Conservation (phyloP, 345 rosid species). For the Zanthoxylum bungeanum region DNA sequence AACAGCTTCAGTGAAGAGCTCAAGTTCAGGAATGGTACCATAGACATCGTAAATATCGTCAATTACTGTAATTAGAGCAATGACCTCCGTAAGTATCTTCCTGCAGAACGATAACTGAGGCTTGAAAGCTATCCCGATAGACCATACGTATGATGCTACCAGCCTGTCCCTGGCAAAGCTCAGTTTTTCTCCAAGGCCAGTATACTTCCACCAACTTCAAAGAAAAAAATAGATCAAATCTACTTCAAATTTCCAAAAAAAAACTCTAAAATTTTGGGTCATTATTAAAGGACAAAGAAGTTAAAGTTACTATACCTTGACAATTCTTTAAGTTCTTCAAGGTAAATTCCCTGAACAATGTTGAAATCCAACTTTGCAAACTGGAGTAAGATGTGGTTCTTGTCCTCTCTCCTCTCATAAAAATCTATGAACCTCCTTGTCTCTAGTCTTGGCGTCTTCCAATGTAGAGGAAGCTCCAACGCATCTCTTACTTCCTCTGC, state of each 20-base stretch:
- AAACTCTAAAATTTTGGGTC: too few relatives aligned
- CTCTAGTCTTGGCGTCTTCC: conserved; percentile 6
- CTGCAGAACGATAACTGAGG: conserved; percentile 14
- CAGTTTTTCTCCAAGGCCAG: conserved; percentile 10
- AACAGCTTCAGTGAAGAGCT: conserved; percentile 22
- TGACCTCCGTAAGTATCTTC: conserved; percentile 2
- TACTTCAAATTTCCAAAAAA: too few relatives aligned
- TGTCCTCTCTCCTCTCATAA: conserved; percentile 4
- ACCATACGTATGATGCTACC: conserved; percentile 12
- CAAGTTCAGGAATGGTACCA: conserved; percentile 21
- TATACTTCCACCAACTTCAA: conserved; percentile 25
- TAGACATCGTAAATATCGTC: conserved; percentile 17
- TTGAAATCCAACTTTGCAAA: conserved; percentile 22
- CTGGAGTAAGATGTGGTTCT: conserved; percentile 13
- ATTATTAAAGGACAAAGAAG: too few relatives aligned
- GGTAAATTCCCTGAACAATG: conserved; percentile 13
- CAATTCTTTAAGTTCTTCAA: conserved; percentile 13
- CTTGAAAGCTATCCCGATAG: conserved; percentile 6
- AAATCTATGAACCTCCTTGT: conserved; percentile 22
- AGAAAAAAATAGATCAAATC: neutral
- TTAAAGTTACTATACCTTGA: conserved; percentile 23
- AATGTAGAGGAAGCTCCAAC: conserved; percentile 19
- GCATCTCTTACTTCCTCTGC: conserved; percentile 9
- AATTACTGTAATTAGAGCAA: conserved; percentile 9
- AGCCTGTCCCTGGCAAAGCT: conserved; percentile 18